Evolutionary conservation across 768 basidiomycete species (phyloP), one percentile per base, ranked within the genome.

Genomic region (Trametopsis cervina): DNA sequence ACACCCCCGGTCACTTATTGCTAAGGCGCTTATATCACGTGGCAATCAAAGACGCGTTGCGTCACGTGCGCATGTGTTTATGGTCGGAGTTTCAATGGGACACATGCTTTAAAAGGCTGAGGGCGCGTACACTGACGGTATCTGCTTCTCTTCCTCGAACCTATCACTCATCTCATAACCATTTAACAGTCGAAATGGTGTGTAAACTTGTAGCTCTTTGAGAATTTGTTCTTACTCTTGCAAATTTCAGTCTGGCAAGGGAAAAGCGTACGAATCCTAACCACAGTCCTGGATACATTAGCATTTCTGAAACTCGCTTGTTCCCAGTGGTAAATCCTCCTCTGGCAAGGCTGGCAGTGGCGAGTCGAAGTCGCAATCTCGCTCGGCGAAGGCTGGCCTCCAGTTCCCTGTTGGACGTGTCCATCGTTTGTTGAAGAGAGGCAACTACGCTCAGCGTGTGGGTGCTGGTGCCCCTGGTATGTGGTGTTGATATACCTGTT

Each of bases 401-500:
- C 79, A 80, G 58, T 86, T 91, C 69, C 85, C 89, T 48, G 88
- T 90, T 50, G 81, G 81, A 64, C 84, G 89, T 75, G 83, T 91
- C 56, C 85, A 86, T 67, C 77, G 89, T 65, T 68, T 84, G 17
- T 61, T 90, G 64, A 87, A 83, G 70, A 74, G 75, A 59, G 82
- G 80, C 35, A 83, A 84, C 71, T 83, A 84, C 58, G 81, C 77
- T 4, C 78, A 80, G 62, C 79, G 83, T 60, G 73, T 89, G 51
- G 83, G 80, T 61, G 74, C 78, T 44, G 80, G 77, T 60, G 81
- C 85, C 21, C 80, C 85, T 51, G 79, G 81, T 81, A 56, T 29
- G 71, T 66, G 25, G 5, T 15, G 22, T 26, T 7, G 9, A 29
- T 4, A 3, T 1, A 10, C 4, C 20, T 40, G 17, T 5, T 12